Conservation (phyloP, 2,329 filamentous ascomycete genomes). For the Penicillium sp. region DNA sequence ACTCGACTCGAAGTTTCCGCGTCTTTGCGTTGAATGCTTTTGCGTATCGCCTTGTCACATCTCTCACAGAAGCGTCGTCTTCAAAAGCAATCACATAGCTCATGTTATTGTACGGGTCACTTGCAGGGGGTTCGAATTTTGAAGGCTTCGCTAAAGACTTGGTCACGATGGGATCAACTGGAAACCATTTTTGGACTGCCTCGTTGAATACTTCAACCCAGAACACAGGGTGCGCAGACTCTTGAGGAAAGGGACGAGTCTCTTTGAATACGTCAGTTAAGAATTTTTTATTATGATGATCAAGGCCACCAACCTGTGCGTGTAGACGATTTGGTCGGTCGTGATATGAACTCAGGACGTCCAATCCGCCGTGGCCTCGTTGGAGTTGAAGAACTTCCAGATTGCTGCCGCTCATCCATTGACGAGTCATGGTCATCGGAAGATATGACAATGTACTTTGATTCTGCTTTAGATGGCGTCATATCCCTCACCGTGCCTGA, state of each 20-base stretch:
- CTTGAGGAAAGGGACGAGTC: slow-evolving; percentile 53
- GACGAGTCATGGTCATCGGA: slow-evolving; percentile 36
- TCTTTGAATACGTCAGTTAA: slow-evolving; percentile 28
- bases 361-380: slow-evolving; percentile 34
- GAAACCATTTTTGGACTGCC: slow-evolving; percentile 86
- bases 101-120: slow-evolving; percentile 73
- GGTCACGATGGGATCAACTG: slow-evolving; percentile 82
- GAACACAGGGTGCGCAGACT: slow-evolving; percentile 79
- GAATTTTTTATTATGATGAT: not conserved
- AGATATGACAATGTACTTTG: slow-evolving; percentile 38
- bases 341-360: slow-evolving; percentile 34
- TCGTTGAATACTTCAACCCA: slow-evolving; percentile 93
- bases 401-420: slow-evolving; percentile 25
- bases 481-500: slow-evolving; percentile 48
- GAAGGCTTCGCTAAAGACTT: slow-evolving; percentile 72
- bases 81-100: slow-evolving; percentile 85
- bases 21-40: slow-evolving; percentile 92
- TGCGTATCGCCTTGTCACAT: slow-evolving; percentile 84
- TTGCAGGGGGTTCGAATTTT: slow-evolving; percentile 78
- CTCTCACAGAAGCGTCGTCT: slow-evolving; percentile 71
- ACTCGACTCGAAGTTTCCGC: slow-evolving; percentile 75
- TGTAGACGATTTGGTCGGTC: slow-evolving; percentile 15
- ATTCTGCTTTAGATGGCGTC: slow-evolving; percentile 43
- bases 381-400: slow-evolving; percentile 13
- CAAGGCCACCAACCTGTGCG: slow-evolving; percentile 16